Base-by-base conservation (phyloP, 257 asterid genomes). In the Verbascum thapsus region DNA sequence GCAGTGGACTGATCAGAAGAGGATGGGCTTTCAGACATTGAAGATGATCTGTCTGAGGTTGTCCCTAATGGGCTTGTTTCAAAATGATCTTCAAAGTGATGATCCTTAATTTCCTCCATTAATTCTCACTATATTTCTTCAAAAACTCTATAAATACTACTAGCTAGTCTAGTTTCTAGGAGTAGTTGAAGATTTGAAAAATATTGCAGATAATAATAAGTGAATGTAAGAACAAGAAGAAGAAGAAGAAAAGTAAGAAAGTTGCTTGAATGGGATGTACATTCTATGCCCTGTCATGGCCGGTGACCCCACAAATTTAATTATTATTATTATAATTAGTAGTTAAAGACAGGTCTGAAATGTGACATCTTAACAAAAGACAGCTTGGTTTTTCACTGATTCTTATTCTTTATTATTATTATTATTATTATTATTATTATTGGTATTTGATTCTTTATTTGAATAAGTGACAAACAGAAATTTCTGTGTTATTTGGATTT, bases 1-100 rank as follows among this genome's bases (percentile, higher is more conserved):
- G 55, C 32, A 2, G 74, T 63, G 4, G 83, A 70, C 53, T 32
- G 71, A 48, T 80, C 79, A 6, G 84, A 80, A 32, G 83, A 81
- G 18, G 76, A 71, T 4, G 81, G 84, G 35, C 84, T 79, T 2
- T n/a, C 86, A 57, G 87, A 83, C 53, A 71, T 45, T 58, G 80
- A 67, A 72, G 83, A 72, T 10, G 70, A 68, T 6, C 72, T 61
- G 10, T 72, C 78, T 9, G 77, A 69, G 39, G 78, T 67, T 30
- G 72, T 55, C 1, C 48, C 72, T 19, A 45, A 40, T 10, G 72
- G 82, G 43, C 68, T 75, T 32, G 66, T n/a, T n/a, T n/a, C n/a
- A 45, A 35, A 61, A 66, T 61, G 58, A 56, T n/a, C n/a, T n/a
- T 69, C 18, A n/a, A n/a, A n/a, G n/a, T n/a, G n/a, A n/a, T n/a